Evolutionary conservation across 1,139 yeast genomes (phyloP).

Genomic region (Geotrichum candidum): DNA sequence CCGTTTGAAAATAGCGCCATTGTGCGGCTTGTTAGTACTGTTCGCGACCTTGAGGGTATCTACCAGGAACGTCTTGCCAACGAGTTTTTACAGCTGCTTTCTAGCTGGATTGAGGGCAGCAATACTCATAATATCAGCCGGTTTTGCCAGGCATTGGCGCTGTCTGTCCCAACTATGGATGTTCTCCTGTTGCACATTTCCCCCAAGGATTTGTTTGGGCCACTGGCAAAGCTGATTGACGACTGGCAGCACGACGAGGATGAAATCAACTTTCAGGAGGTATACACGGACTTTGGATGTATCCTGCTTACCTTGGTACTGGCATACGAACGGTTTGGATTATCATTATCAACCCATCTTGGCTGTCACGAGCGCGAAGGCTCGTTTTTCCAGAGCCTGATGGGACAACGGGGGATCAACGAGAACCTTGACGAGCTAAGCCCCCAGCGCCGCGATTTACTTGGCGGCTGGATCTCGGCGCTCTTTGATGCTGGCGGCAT

Average conservation of each 20-base stretch:
- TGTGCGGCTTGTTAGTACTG: conserved; percentile 22
- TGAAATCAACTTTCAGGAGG: conserved; percentile 59
- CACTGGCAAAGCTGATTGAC: conserved; percentile 36
- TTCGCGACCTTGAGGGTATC: conserved; percentile 29
- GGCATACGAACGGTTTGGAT: conserved; percentile 42
- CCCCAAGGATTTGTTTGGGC: conserved; percentile 27
- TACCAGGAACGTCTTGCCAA: conserved; percentile 27
- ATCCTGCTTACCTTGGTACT: conserved; percentile 47
- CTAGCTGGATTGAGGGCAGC: conserved; percentile 23
- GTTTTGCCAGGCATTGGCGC: conserved; percentile 44
- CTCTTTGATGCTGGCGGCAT: conserved; percentile 82
- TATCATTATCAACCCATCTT: conserved; percentile 33
- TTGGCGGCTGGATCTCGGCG: conserved; percentile 75
- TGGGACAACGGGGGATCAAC: conserved; percentile 1
- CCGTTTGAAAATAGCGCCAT: conserved; percentile 26
- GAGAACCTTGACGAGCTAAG: conserved; percentile 24
- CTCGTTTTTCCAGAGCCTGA: conserved; percentile 5
- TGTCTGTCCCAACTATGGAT: conserved; percentile 41
- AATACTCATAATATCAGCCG: conserved; percentile 40
- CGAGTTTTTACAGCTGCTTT: conserved; percentile 21
- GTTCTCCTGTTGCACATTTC: conserved; percentile 35
- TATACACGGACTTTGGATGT: conserved; percentile 62
- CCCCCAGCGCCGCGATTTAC: conserved; percentile 39
- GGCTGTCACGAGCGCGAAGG: conserved; percentile 7
- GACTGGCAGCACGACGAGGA: conserved; percentile 35